phyloP scores from a whole-genome alignment of 805 yeast genomes.

The Starmerella ratchasimensis region DNA sequence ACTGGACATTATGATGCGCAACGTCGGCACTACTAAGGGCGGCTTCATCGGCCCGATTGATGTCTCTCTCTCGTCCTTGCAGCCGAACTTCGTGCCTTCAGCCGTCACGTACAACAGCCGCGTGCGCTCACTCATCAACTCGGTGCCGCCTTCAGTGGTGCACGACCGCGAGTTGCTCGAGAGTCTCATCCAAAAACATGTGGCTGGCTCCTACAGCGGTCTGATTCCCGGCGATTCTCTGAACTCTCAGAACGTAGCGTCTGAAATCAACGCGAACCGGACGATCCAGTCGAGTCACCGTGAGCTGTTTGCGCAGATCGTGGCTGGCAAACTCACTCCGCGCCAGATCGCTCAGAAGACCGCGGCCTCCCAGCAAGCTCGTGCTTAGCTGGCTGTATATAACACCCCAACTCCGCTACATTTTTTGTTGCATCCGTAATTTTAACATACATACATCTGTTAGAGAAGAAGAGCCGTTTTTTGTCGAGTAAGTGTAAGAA shows the following conservation, averaged over 20 bases:
- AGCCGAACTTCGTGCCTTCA: slow-evolving; percentile 7
- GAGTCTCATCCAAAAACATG: slow-evolving; percentile 3
- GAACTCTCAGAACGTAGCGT: slow-evolving; percentile 5
- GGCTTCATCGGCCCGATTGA: slow-evolving; percentile 13
- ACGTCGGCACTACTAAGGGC: slow-evolving; percentile 8
- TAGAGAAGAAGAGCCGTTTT: too few relatives aligned
- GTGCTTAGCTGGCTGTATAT: too few relatives aligned
- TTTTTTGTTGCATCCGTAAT: background rate
- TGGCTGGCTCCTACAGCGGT: slow-evolving; percentile 11
- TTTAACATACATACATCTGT: too few relatives aligned
- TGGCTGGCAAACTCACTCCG: slow-evolving; percentile 15
- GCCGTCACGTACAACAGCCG: slow-evolving; percentile 19
- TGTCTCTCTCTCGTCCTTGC: slow-evolving; percentile 12
- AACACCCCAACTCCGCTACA: too few relatives aligned
- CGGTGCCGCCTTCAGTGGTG: background rate
- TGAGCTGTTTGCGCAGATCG: slow-evolving; percentile 15
- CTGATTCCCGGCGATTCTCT: slow-evolving; percentile 1
- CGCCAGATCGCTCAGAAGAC: slow-evolving; percentile 9
- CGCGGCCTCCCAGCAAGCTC: too few relatives aligned
- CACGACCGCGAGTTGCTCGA: slow-evolving; percentile 7
- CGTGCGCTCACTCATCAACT: slow-evolving; percentile 16
- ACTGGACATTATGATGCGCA: slow-evolving; percentile 14
- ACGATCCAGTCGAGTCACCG: slow-evolving; percentile 5
- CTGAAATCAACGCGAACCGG: slow-evolving; percentile 12
- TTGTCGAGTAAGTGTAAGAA: too few relatives aligned